Conservation (phyloP, 2,329 filamentous ascomycete species). For the Beauveria sp. region DNA sequence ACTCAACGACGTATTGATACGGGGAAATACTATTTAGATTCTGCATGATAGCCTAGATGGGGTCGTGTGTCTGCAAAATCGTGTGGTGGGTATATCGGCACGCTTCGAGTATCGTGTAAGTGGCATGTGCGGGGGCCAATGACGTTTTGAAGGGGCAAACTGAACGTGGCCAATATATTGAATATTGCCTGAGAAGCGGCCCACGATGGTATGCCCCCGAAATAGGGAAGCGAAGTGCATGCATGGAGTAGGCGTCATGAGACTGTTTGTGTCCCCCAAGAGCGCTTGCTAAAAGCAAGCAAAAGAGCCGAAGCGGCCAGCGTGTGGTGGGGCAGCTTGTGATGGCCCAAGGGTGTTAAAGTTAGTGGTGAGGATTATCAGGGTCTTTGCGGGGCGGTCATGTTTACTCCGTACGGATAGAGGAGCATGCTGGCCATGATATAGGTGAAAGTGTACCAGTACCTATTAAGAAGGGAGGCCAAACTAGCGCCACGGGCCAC, state of each 20-base stretch:
- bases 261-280: not conserved
- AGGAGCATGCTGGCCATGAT: no score
- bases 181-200: not conserved
- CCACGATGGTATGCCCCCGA: not conserved
- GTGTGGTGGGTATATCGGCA: not conserved
- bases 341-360: not conserved
- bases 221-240: not conserved
- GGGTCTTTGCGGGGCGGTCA: conserved; percentile 3
- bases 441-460: no score
- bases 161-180: not conserved
- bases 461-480: no score
- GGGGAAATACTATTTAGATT: no score
- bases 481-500: no score
- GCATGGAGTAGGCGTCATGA: not conserved
- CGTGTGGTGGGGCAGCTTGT: not conserved
- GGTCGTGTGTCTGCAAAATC: not conserved
- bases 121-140: not conserved
- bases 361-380: conserved; percentile 5
- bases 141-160: not conserved
- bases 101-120: not conserved
- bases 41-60: not conserved
- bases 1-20: no score
- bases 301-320: no score
- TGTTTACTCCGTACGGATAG: not conserved
- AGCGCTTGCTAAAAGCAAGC: not conserved